A percentile compares a stretch with the other conserved stretches of the same genome.
Evolutionary conservation across 2,329 filamentous ascomycete species (phyloP).

Genomic region (Fusarium brevicatenulatum): DNA sequence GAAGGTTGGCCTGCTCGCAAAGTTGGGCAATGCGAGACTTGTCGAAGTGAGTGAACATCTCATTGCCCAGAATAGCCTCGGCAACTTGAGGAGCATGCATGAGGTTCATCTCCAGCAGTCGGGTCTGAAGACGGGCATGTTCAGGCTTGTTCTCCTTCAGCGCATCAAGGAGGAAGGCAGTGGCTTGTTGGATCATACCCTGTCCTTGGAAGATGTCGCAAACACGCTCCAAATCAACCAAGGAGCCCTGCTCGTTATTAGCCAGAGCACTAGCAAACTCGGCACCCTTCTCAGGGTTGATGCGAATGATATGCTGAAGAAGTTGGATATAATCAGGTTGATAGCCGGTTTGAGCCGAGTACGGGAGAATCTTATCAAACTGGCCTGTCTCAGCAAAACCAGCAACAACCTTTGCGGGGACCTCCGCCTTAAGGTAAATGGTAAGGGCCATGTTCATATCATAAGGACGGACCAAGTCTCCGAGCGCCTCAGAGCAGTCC

Average conservation of each 20-base stretch:
- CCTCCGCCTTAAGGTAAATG: slow-evolving; percentile 91
- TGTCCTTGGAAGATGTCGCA: slow-evolving; percentile 99
- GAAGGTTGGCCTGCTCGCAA: slow-evolving; percentile 91
- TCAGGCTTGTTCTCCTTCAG: slow-evolving; percentile 95
- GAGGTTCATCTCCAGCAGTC: slow-evolving; percentile 97
- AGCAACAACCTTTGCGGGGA: slow-evolving; percentile 93
- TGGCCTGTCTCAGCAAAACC: slow-evolving; percentile 95
- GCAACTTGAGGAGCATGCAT: slow-evolving; percentile 97
- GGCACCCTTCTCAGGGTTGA: slow-evolving; percentile 91
- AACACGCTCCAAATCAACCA: slow-evolving; percentile 93
- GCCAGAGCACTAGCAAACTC: slow-evolving; percentile 95
- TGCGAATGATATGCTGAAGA: slow-evolving; percentile 89
- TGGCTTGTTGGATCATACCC: slow-evolving; percentile 96
- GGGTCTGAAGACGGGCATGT: slow-evolving; percentile 91
- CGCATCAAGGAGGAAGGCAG: slow-evolving; percentile 96
- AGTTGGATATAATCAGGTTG: slow-evolving; percentile 95
- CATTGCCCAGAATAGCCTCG: slow-evolving; percentile 95
- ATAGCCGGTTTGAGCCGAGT: slow-evolving; percentile 85
- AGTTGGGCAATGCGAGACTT: slow-evolving; percentile 87
- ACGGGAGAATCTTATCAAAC: slow-evolving; percentile 96
- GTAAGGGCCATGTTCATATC: slow-evolving; percentile 87
- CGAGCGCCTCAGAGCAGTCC: slow-evolving; percentile 94
- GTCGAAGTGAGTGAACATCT: slow-evolving; percentile 99
- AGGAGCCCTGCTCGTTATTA: slow-evolving; percentile 85
- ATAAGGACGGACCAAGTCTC: slow-evolving; percentile 90